A percentile compares a stretch with the other conserved stretches of the same genome.
Evolutionary conservation across 345 rosid species (phyloP).

Genomic region (Heritiera littoralis): DNA sequence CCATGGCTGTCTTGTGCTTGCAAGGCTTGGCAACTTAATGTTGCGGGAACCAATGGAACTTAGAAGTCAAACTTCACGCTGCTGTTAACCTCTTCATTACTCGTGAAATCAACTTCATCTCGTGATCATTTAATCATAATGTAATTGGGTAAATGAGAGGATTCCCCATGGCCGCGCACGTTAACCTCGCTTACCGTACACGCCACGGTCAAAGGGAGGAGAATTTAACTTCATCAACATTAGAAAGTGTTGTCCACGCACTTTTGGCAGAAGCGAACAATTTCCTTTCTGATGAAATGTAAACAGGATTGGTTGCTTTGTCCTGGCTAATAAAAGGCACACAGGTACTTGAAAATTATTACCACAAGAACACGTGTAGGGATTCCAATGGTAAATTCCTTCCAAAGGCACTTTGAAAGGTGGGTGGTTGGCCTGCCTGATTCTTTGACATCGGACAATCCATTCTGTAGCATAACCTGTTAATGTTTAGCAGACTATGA

Average conservation of each 20-base stretch:
- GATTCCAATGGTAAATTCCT: too few species aligned
- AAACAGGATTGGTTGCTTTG: neutral
- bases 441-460: slow-evolving; percentile 2
- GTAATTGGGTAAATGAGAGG: neutral
- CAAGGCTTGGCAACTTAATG: slow-evolving; percentile 14
- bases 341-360: neutral
- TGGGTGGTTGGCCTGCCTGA: neutral
- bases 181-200: neutral
- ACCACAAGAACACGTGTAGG: neutral
- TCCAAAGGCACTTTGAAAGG: too few species aligned
- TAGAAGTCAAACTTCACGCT: slow-evolving; percentile 18
- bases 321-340: neutral
- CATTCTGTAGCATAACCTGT: neutral
- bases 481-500: neutral
- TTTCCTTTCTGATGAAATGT: neutral
- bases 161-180: neutral
- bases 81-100: slow-evolving; percentile 14
- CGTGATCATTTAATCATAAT: neutral
- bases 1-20: slow-evolving; percentile 10
- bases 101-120: neutral
- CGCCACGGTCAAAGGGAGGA: neutral
- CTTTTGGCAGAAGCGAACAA: neutral
- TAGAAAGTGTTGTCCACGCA: slow-evolving; percentile 15
- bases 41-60: neutral
- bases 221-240: neutral